Evolutionary conservation across 225 moss, liverwort and hornwort species (phyloP).

Genomic region (Straminergon stramineum): DNA sequence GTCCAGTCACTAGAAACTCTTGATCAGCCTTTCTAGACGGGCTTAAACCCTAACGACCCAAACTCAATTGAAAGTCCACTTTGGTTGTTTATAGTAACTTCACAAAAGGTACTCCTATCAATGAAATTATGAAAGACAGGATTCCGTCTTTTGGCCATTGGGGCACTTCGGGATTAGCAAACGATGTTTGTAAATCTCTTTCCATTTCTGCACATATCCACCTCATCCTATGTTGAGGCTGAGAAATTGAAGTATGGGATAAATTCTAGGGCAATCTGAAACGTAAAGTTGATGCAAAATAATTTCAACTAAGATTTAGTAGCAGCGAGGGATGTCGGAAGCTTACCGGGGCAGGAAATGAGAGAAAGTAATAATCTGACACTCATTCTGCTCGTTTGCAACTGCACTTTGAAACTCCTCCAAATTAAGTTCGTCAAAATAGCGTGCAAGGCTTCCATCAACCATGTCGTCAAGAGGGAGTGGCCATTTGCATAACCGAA

Average conservation of each 20-base stretch:
- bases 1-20: neutral
- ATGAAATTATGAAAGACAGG: neutral
- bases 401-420: conserved; percentile 33
- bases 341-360: conserved; percentile 83
- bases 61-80: neutral
- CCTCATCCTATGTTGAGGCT: neutral
- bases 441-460: conserved; percentile 57
- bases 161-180: neutral
- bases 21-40: neutral
- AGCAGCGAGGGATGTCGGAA: neutral
- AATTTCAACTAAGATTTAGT: neutral
- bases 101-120: neutral
- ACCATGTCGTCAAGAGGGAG: conserved; percentile 51
- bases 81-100: neutral
- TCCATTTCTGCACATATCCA: neutral
- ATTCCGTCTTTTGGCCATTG: neutral
- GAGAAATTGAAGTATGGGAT: neutral
- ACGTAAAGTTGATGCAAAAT: neutral
- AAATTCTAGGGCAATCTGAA: neutral
- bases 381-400: conserved; percentile 24
- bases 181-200: neutral
- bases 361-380: conserved; percentile 80
- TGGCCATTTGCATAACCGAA: conserved; percentile 83
- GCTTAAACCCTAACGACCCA: neutral
- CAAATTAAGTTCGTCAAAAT: conserved; percentile 72